Evolutionary conservation across 768 basidiomycete genomes (phyloP), one percentile per base, ranked within the genome.

Genomic region (Tylopilus subfusipes): DNA sequence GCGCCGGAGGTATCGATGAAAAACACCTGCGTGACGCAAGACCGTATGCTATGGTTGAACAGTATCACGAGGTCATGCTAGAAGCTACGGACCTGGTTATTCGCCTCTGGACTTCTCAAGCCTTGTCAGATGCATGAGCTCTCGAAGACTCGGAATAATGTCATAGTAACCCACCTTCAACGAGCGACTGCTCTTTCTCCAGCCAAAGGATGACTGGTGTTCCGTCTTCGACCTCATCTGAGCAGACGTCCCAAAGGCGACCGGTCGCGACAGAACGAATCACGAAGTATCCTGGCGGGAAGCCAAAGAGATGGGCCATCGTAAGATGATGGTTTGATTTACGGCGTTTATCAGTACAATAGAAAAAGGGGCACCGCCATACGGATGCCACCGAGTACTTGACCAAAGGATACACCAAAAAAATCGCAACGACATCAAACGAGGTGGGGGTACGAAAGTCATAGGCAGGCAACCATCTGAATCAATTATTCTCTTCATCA

Each of bases 1-100:
- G 82, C 83, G 19, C 91, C 90, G 19, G 82, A 80, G 2, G 81
- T 78, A 66, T 93, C 91, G 50, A 93, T 81, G 73, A 89, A 93
- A 73, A 91, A 93, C 18, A 93, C 87, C 87, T 92, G 49, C 38
- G 31, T 8, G n/a, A 43, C 4, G 45, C 22, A 30, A 48, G 19
- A 31, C 8, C 13, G 19, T 48, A 42, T 56, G 38, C n/a, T 40
- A 19, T 22, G 39, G 30, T 33, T 39, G 40, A 38, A 36, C 16
- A 16, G 25, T 39, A 24, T 27, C 39, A 25, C 30, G 11, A 29
- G 24, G 29, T 9, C 29, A 46, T 29, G 27, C 21, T 14, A 6
- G 25, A 33, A 27, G 42, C 14, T 34, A 60, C 72, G 27, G 38
- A 82, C 89, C 77, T 92, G 90, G 60, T 93, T 93, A 57, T 88